These are phyloP conservation scores for Gnomoniopsis smithogilvyi DNA, from an alignment of 2,329 filamentous ascomycete species.

Conservation along the genomic window DNA sequence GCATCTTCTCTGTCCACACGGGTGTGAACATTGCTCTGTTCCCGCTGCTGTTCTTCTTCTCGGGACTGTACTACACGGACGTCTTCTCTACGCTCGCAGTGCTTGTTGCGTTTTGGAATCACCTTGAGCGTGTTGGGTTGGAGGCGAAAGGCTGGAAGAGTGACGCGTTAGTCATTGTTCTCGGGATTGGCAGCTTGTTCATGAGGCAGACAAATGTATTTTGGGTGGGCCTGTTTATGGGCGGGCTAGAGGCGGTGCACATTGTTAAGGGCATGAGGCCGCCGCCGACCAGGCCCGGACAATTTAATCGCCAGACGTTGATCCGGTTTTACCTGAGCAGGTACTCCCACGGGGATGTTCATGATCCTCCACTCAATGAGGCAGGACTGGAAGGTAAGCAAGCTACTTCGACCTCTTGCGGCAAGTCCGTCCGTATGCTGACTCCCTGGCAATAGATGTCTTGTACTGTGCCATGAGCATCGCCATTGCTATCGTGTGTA, in stretches of 20 bases:
- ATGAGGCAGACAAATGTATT: constrained; percentile 97
- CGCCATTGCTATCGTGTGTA: constrained; percentile 51
- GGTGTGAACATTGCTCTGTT: constrained; percentile 81
- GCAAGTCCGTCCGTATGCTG: constrained; percentile 31
- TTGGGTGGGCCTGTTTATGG: constrained; percentile 81
- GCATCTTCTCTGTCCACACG: constrained; percentile 51
- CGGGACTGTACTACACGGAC: constrained; percentile 92
- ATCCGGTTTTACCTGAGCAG: constrained; percentile 37
- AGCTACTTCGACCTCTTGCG: background rate
- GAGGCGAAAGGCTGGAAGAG: constrained; percentile 31
- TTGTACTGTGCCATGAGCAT: constrained; percentile 61
- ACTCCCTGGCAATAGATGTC: constrained; percentile 41
- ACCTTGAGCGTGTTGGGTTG: constrained; percentile 42
- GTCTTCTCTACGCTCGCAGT: constrained; percentile 77
- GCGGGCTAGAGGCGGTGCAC: constrained; percentile 55
- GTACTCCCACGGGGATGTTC: constrained; percentile 49
- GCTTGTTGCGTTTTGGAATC: constrained; percentile 62
- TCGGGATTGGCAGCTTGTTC: constrained; percentile 65
- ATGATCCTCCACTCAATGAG: constrained; percentile 48
- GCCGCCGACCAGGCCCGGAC: constrained; percentile 21
- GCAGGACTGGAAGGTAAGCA: constrained; percentile 50
- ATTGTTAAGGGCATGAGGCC: constrained; percentile 44
- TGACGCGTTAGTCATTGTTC: constrained; percentile 42
- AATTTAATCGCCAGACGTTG: constrained; percentile 30
- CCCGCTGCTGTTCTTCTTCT: constrained; percentile 93